Percentiles rank a stretch among this genome's conserved stretches.
phyloP scores from a whole-genome alignment of 2,329 filamentous ascomycete species.

The Aspergillus sp. region DNA sequence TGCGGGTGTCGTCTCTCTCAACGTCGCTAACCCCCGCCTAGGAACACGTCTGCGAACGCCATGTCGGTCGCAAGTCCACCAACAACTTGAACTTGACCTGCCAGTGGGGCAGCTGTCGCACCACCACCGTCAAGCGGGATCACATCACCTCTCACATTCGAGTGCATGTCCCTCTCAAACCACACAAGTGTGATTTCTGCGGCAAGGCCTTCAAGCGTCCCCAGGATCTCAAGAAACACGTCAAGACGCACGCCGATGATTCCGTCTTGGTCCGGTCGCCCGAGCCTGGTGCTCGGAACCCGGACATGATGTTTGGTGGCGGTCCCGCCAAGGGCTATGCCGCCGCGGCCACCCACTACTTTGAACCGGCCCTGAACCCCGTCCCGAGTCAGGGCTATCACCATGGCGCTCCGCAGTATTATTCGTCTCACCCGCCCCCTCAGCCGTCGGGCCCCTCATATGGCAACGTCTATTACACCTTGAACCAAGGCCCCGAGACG shows the following conservation, averaged over 20 bases:
- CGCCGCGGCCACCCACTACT: conserved; percentile 54
- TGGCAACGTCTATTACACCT: conserved; percentile 74
- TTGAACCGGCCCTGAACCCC: conserved; percentile 50
- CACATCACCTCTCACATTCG: conserved; percentile 99
- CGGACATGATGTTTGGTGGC: conserved; percentile 40
- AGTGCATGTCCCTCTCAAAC: conserved; percentile 97
- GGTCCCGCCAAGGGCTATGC: conserved; percentile 39
- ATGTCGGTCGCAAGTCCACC: conserved; percentile 97
- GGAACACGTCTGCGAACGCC: conserved; percentile 97
- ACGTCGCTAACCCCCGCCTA: conserved; percentile 36
- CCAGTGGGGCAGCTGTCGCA: conserved; percentile 94
- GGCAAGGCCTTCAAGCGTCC: conserved; percentile 99
- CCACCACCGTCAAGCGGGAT: conserved; percentile 96
- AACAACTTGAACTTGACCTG: conserved; percentile 98
- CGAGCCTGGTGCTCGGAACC: conserved; percentile 53
- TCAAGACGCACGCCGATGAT: conserved; percentile 98
- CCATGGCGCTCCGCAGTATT: conserved; percentile 50
- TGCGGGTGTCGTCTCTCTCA: background rate
- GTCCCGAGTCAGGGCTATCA: conserved; percentile 42
- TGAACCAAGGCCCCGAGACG: conserved; percentile 65
- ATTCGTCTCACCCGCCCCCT: conserved; percentile 54
- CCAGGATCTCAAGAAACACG: conserved; percentile 98
- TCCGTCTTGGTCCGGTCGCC: conserved; percentile 71
- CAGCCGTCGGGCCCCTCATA: conserved; percentile 60
- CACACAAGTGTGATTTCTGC: conserved; percentile 98